Evolutionary conservation across 805 yeast genomes (phyloP).

Genomic region (Wickerhamomyces xylosicus): DNA sequence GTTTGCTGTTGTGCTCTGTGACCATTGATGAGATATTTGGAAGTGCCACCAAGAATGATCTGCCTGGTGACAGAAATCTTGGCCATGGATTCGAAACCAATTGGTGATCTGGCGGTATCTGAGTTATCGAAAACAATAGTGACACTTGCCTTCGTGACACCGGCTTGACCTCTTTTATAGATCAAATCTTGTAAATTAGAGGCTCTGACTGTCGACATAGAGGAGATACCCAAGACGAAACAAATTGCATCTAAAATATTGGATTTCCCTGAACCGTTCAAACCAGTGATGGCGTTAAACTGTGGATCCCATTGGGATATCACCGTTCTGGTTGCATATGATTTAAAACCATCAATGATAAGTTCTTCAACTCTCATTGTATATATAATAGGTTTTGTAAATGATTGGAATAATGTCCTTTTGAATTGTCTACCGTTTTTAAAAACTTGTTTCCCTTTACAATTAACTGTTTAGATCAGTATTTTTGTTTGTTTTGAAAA

Average conservation of each 20-base stretch:
- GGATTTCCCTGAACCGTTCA: constrained; percentile 96
- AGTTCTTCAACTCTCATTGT: constrained; percentile 69
- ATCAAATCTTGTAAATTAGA: constrained; percentile 87
- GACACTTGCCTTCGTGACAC: constrained; percentile 93
- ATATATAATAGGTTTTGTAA: too few species aligned
- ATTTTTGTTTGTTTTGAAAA: too few species aligned
- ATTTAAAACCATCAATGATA: constrained; percentile 94
- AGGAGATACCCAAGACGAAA: constrained; percentile 92
- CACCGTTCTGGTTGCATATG: constrained; percentile 94
- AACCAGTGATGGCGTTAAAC: constrained; percentile 95
- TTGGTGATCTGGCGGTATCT: constrained; percentile 70
- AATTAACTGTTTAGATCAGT: too few species aligned
- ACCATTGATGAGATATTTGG: constrained; percentile 89
- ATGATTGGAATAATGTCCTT: too few species aligned
- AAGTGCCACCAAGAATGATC: constrained; percentile 80
- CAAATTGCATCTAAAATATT: constrained; percentile 95
- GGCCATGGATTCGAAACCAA: constrained; percentile 69
- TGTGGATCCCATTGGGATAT: constrained; percentile 93
- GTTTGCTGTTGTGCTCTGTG: constrained; percentile 94
- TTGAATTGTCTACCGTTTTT: too few species aligned
- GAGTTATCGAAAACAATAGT: constrained; percentile 89
- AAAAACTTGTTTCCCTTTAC: neutral
- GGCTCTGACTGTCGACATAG: constrained; percentile 93
- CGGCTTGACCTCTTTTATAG: constrained; percentile 96
- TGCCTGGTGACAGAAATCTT: constrained; percentile 90